Percentiles rank a stretch among this genome's conserved stretches.
Evolutionary conservation across 1,139 yeast species (phyloP).

Genomic region (Yamadazyma blattariae): DNA sequence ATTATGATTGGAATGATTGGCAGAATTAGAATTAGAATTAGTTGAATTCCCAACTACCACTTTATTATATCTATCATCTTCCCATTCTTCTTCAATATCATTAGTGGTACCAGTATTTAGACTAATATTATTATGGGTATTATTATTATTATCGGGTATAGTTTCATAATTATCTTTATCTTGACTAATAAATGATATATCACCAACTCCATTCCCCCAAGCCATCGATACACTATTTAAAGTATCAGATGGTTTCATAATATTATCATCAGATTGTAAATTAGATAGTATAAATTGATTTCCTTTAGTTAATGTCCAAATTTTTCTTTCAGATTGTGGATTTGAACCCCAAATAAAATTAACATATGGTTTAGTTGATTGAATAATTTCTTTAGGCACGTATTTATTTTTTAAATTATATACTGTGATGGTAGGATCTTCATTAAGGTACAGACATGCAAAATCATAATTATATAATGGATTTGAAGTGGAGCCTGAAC

Average conservation of each 20-base stretch:
- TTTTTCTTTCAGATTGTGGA: slow-evolving; percentile 19
- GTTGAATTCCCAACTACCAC: slow-evolving; percentile 19
- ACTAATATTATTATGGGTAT: too few species aligned
- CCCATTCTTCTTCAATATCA: slow-evolving; percentile 9
- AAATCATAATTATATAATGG: slow-evolving; percentile 53
- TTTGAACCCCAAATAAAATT: slow-evolving; percentile 44
- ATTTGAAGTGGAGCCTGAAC: slow-evolving; percentile 7
- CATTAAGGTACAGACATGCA: slow-evolving; percentile 76
- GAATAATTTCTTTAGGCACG: slow-evolving; percentile 69
- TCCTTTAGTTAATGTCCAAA: slow-evolving; percentile 49
- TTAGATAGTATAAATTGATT: slow-evolving; percentile 53
- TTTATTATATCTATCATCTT: slow-evolving; percentile 11
- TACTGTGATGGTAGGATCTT: slow-evolving; percentile 69
- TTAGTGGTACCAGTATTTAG: too few species aligned
- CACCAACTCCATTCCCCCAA: slow-evolving; percentile 51
- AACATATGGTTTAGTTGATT: slow-evolving; percentile 45
- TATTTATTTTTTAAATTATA: slow-evolving; percentile 74
- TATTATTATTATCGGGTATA: slow-evolving; percentile 3
- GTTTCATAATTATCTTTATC: slow-evolving; percentile 42
- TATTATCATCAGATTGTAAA: slow-evolving; percentile 34
- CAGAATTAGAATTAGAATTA: too few species aligned
- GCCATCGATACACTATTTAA: slow-evolving; percentile 51
- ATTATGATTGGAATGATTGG: neutral
- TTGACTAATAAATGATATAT: slow-evolving; percentile 54
- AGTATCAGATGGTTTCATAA: slow-evolving; percentile 52